Evolutionary conservation across 805 yeast species (phyloP).

Genomic region (Cyberlindnera maclurae): DNA sequence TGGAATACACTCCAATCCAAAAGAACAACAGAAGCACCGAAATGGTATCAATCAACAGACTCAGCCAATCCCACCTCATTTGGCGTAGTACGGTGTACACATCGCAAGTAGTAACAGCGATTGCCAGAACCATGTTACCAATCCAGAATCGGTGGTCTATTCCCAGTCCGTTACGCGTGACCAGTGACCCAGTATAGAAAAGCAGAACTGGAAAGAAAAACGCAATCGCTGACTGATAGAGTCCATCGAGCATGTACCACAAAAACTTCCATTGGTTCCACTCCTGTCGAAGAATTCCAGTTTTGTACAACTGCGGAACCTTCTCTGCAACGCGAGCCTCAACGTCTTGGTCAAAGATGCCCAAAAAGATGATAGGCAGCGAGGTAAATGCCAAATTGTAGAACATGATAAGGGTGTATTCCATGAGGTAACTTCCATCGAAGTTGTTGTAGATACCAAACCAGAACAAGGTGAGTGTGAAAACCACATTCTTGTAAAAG

Average conservation of each 20-base stretch:
- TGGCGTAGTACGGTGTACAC: constrained; percentile 59
- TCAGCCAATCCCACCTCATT: constrained; percentile 77
- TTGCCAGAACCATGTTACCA: constrained; percentile 58
- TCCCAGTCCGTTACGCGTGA: constrained; percentile 44
- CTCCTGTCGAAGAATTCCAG: constrained; percentile 65
- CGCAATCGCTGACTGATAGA: constrained; percentile 64
- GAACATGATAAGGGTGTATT: constrained; percentile 73
- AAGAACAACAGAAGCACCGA: constrained; percentile 56
- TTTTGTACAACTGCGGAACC: constrained; percentile 67
- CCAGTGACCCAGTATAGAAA: constrained; percentile 36
- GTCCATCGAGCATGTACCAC: constrained; percentile 71
- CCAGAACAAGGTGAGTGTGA: constrained; percentile 71
- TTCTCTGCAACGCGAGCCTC: constrained; percentile 57
- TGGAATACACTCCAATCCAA: constrained; percentile 78
- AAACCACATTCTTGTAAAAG: constrained; percentile 73
- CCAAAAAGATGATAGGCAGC: constrained; percentile 69
- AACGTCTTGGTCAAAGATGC: constrained; percentile 77
- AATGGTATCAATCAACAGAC: constrained; percentile 45
- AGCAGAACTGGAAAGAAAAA: constrained; percentile 67
- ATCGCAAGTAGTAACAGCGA: constrained; percentile 61
- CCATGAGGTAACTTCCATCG: constrained; percentile 75
- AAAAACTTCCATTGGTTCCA: constrained; percentile 64
- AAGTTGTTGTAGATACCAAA: constrained; percentile 67
- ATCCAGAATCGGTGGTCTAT: constrained; percentile 67
- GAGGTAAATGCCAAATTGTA: constrained; percentile 81